phyloP scores from a whole-genome alignment of 1,139 yeast genomes.

The Meyerozyma guilliermondii region DNA sequence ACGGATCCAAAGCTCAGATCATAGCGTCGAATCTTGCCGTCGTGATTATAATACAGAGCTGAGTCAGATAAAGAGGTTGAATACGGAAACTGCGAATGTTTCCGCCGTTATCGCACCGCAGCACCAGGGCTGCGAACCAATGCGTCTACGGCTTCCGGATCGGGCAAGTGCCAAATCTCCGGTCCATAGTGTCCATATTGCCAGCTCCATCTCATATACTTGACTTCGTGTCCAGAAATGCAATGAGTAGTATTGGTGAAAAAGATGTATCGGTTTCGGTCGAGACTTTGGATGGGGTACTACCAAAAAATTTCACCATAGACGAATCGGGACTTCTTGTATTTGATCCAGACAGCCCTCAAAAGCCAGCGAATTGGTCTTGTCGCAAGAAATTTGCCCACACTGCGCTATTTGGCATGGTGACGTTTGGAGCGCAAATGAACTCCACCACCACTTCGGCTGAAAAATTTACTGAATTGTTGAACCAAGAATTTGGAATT shows the following conservation, averaged over 20 bases:
- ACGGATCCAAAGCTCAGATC: no score
- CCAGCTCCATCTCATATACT: background rate
- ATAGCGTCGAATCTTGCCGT: no score
- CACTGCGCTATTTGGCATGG: slow-evolving; percentile 34
- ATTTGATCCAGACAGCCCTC: slow-evolving; percentile 16
- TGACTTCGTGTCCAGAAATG: background rate
- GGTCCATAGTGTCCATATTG: no score
- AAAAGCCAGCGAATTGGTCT: slow-evolving; percentile 32
- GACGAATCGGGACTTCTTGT: background rate
- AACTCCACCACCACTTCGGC: slow-evolving; percentile 35
- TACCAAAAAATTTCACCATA: background rate
- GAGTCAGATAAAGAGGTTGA: no score
- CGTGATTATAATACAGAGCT: no score
- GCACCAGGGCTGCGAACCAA: background rate
- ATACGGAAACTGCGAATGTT: background rate
- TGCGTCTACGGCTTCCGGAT: background rate
- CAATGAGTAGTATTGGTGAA: background rate
- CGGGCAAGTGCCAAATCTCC: background rate
- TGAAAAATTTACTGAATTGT: background rate
- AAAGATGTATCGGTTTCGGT: background rate
- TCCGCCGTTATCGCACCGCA: background rate
- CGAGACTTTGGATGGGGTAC: background rate
- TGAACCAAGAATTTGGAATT: slow-evolving; percentile 18
- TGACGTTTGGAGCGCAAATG: slow-evolving; percentile 41
- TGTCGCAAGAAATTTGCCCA: slow-evolving; percentile 25